These are phyloP conservation scores for Aspergillus fructus DNA, from an alignment of 2,329 filamentous ascomycete species.

Conservation along the genomic window DNA sequence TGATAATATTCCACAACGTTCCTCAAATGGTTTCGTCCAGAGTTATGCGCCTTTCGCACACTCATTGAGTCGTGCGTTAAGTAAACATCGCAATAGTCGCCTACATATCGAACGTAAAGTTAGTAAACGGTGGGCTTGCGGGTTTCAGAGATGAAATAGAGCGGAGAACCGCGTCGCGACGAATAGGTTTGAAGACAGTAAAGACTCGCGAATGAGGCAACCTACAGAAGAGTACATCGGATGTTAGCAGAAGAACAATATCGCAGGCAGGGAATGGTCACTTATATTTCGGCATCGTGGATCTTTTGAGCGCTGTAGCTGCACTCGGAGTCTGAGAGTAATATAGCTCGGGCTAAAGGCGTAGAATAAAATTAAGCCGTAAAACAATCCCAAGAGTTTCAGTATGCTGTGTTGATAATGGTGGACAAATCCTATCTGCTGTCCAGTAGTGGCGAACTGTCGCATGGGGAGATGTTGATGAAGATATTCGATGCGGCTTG, in stretches of 20 bases:
- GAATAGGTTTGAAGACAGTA: neutral
- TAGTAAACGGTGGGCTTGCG: conserved; percentile 6
- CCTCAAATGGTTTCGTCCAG: conserved; percentile 90
- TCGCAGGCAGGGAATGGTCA: conserved; percentile 22
- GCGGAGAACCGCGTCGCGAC: neutral
- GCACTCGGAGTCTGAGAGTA: conserved; percentile 6
- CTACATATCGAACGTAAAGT: conserved; percentile 26
- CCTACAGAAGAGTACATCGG: conserved; percentile 68
- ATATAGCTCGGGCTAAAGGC: conserved; percentile 17
- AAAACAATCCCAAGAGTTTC: neutral
- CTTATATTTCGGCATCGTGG: conserved; percentile 86
- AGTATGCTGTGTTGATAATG: neutral
- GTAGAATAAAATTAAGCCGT: neutral
- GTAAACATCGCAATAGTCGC: conserved; percentile 99
- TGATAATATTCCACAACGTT: conserved; percentile 99
- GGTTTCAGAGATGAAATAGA: neutral
- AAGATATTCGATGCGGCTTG: conserved; percentile 11
- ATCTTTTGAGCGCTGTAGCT: conserved; percentile 12
- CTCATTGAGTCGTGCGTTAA: conserved; percentile 99
- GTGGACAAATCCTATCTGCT: neutral
- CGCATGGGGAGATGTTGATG: conserved; percentile 1
- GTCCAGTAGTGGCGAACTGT: neutral
- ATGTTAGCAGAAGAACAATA: conserved; percentile 35
- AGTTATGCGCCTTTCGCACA: conserved; percentile 98
- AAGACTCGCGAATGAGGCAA: conserved; percentile 12